Percentiles rank a stretch among this genome's conserved stretches.
phyloP scores from a whole-genome alignment of 2,329 filamentous ascomycete genomes.

The Fusarium liriodendri region DNA sequence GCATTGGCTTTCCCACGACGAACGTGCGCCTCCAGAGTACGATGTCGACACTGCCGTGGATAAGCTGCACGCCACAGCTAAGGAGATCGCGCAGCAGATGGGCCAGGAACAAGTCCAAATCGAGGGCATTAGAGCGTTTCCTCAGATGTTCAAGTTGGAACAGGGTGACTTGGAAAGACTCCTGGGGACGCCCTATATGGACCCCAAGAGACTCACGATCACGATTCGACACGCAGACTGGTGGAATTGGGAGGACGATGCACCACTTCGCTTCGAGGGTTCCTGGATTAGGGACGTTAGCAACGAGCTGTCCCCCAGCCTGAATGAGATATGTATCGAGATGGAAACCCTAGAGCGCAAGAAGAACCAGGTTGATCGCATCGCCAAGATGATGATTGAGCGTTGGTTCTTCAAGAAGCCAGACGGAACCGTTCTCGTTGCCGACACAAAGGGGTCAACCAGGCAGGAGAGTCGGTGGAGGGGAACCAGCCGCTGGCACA shows the following conservation, averaged over 20 bases:
- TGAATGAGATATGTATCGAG: constrained; percentile 56
- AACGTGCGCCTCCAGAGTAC: constrained; percentile 48
- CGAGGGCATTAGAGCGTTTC: constrained; percentile 52
- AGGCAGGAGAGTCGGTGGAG: constrained; percentile 53
- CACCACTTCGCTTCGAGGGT: constrained; percentile 49
- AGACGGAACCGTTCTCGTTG: constrained; percentile 48
- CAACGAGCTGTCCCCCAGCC: constrained; percentile 43
- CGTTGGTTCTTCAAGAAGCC: constrained; percentile 42
- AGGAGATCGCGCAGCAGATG: constrained; percentile 34
- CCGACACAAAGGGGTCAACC: constrained; percentile 38
- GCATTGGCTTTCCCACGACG: constrained; percentile 49
- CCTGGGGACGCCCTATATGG: constrained; percentile 44
- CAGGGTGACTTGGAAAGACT: constrained; percentile 40
- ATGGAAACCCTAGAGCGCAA: constrained; percentile 61
- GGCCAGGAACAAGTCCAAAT: constrained; percentile 42
- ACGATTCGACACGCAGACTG: constrained; percentile 61
- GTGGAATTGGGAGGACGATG: constrained; percentile 28
- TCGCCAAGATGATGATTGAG: constrained; percentile 47
- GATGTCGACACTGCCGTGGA: not conserved
- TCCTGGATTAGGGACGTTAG: constrained; percentile 49
- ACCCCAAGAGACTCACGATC: constrained; percentile 52
- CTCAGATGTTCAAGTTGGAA: constrained; percentile 56
- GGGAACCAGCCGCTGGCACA: constrained; percentile 56
- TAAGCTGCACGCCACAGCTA: constrained; percentile 14
- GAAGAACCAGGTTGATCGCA: constrained; percentile 55